Evolutionary conservation across 2,329 filamentous ascomycete species (phyloP), one percentile per base, ranked within the genome.

Genomic region (Aspergillus luchuensis): DNA sequence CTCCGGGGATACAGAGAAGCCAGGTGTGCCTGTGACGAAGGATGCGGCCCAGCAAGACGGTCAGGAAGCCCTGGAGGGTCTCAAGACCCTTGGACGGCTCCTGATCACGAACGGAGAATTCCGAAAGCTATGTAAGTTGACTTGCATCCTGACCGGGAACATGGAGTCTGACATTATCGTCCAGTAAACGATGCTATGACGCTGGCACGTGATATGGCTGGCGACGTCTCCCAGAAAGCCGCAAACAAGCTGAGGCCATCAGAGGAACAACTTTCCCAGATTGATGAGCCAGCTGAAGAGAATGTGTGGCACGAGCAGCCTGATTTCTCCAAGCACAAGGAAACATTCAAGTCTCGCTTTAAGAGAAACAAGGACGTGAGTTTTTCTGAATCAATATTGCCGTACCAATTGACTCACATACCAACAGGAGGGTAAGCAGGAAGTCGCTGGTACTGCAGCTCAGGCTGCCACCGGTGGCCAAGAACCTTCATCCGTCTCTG

Each of bases 21-120:
- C 91, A 3, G 82, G 83, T 58, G 84, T 86, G 1, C 89, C 92
- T 0, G 69, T 96, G 51, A 85, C 87, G 72, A 96, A 92, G 81
- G 88, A 91, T 0, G 84, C 85, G 2, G 91, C 91, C 25, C 87
- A 90, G 79, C 89, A 94, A 73, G 91, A 99, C 74, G 91, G 89
- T 43, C 87, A 95, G 65, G 85, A 94, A 74, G 92, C 90, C 1
- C 81, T 96, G 8, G 87, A 97, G 65, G 95, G 94, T 25, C 79
- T 99, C 48, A 89, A 92, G 68, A 97, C 92, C 3, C 82, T 99
- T 0, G 95, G 94, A 55, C 93, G 90, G 17, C 83, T 99, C 59
- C 81, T 98, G 69, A 90, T 98, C 71, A 96, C 93, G 70, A 99
- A 99, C 71, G 95, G 95, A 67, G 93, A 98, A 76, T 97, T 96